Evolutionary conservation across 257 asterid genomes (phyloP), one percentile per base, ranked within the genome.

Genomic region (Solanum ossicruentum): DNA sequence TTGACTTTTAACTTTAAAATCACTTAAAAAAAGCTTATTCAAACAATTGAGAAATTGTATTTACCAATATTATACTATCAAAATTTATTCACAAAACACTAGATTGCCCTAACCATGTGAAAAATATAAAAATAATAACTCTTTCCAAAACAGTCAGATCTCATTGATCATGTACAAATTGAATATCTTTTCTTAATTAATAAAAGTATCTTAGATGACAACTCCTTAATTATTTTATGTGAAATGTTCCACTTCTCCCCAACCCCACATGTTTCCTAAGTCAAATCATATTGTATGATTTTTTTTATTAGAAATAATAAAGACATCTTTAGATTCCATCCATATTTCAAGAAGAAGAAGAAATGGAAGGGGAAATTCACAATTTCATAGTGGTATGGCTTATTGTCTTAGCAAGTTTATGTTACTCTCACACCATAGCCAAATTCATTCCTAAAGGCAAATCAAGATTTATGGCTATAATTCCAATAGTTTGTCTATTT

Each of bases 321-420:
- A 32, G 1, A 0, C 12, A 15, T 70, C 56, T 72, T 23, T 47
- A n/a, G n/a, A 47, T 73, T 73, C 3, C 23, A 49, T 4, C 2
- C 9, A 51, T 77, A 4, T 49, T 51, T 2, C 47, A 51, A 51
- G 26, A 49, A 77, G 47, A 49, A 45, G 81, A 45, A 51, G 66
- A 61, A 28, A 89, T 91, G 95, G 94, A 91, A 81, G 95, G 93
- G 0, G 95, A 93, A 82, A 86, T 91, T 41, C 86, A 83, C 80
- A 92, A 88, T 84, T 85, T 87, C 16, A 85, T 88, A 2, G 63
- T 92, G 0, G 91, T 92, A 47, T 93, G 95, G 93, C 45, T 58
- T 0, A 87, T 90, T 2, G 85, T 90, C 3, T 49, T 91, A 10
- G 87, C 84, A 55, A 87, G 87, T 20, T 81, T 92, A 16, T 84